Conservation (phyloP, 2,329 filamentous ascomycete species). For the Pseudogymnoascus sp. region DNA sequence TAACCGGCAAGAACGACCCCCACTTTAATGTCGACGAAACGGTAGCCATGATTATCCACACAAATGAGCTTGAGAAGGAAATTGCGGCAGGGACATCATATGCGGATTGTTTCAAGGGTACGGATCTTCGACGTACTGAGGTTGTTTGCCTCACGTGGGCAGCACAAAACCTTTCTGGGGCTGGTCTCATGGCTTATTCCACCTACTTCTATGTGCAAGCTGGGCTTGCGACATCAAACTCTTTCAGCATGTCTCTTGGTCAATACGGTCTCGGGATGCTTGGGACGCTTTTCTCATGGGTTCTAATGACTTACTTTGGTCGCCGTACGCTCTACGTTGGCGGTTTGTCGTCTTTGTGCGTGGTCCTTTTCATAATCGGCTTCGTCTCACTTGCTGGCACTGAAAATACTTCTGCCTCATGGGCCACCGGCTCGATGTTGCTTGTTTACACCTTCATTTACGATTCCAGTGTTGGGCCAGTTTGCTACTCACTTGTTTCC, state of each 20-base stretch:
- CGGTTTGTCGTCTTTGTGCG: conserved; percentile 35
- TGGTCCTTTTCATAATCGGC: conserved; percentile 39
- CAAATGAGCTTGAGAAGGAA: conserved; percentile 44
- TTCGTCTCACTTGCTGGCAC: conserved; percentile 36
- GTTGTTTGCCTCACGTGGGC: conserved; percentile 49
- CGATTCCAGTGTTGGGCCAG: conserved; percentile 36
- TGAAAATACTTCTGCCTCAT: conserved; percentile 32
- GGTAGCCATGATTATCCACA: conserved; percentile 45
- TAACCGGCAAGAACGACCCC: conserved; percentile 22
- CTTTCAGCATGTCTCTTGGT: conserved; percentile 47
- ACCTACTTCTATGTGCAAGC: conserved; percentile 26
- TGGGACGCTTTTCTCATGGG: conserved; percentile 43
- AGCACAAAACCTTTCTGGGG: conserved; percentile 47
- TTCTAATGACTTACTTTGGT: conserved; percentile 39
- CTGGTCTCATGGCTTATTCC: not conserved
- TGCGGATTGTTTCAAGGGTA: conserved; percentile 40
- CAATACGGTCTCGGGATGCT: conserved; percentile 39
- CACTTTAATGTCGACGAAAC: conserved; percentile 20
- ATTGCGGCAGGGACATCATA: conserved; percentile 35
- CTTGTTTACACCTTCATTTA: conserved; percentile 36
- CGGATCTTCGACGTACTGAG: conserved; percentile 42
- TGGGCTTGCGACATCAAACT: conserved; percentile 39
- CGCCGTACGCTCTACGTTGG: conserved; percentile 45
- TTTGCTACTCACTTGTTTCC: conserved; percentile 34
- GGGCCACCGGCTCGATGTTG: conserved; percentile 35